Conservation (phyloP, 306 rosid genomes). For the Purshia tridentata region DNA sequence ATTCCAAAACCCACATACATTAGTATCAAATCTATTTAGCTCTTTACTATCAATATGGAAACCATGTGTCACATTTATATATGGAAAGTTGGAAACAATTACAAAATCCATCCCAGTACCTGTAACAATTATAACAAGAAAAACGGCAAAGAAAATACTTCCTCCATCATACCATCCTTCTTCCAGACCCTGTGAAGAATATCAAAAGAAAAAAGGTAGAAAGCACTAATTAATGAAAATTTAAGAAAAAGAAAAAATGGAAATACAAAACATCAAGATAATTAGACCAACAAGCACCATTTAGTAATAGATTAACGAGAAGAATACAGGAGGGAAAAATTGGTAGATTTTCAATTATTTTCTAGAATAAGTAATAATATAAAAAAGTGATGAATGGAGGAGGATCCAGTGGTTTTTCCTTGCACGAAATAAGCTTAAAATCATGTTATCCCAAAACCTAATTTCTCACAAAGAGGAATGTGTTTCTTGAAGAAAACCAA, state of each 20-base stretch:
- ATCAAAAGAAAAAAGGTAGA: constrained; percentile 21
- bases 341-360: neutral
- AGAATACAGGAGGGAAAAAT: neutral
- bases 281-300: constrained; percentile 19
- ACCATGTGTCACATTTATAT: neutral
- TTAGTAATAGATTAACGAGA: neutral
- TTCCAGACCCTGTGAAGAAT: constrained; percentile 55
- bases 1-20: too few relatives aligned
- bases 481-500: constrained; percentile 20
- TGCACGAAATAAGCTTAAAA: constrained; percentile 4
- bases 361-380: neutral
- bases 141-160: constrained; percentile 85
- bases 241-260: neutral
- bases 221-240: constrained; percentile 13
- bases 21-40: too few relatives aligned
- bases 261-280: constrained; percentile 5
- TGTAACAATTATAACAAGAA: constrained; percentile 86
- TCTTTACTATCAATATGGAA: too few relatives aligned
- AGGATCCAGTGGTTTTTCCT: neutral
- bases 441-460: constrained; percentile 6
- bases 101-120: constrained; percentile 46
- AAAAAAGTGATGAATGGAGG: neutral
- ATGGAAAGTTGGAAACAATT: constrained; percentile 11
- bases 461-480: constrained; percentile 3
- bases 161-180: constrained; percentile 99